Base-by-base conservation (phyloP, 2,329 filamentous ascomycete species). In the Sclerotinia glacialis region DNA sequence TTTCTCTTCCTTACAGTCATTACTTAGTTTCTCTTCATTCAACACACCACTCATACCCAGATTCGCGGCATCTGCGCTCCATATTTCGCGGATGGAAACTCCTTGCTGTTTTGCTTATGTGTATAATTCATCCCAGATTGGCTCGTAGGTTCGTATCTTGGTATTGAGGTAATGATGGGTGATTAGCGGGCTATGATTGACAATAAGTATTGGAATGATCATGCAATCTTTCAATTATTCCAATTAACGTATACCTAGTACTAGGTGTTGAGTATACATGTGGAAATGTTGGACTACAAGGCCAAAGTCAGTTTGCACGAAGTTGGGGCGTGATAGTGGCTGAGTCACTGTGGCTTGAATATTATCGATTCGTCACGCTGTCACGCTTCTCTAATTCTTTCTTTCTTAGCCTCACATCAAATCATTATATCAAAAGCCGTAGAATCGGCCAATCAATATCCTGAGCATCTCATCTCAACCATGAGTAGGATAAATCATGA, bases 11-110 rank as follows among this genome's bases (percentile, higher is more conserved):
- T 70, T 80, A 91, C 90, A 92, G 77, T 97, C 93, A 76, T 96
- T 91, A 67, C 93, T 93, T 1, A 96, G 79, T 16, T 83, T 81
- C 49, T 82, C 76, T 78, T 93, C 89, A 77, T 97, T 97, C 54
- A 95, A 75, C 12, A 90, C 80, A 53, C 89, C 86, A 75, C 91
- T 95, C 72, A 86, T 81, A 47, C 93, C 93, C 79, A 97, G 90
- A 76, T 92, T 89, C 46, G 91, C 87, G 16, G 89, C 86, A 79
- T 97, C 93, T 67, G 91, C 88, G 72, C 96, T 95, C n/a, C n/a
- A n/a, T n/a, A n/a, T n/a, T n/a, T n/a, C n/a, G n/a, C n/a, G 85
- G 72, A 97, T 91, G 0, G 83, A 82, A 72, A 94, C 85, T 26
- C 86, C 86, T 64, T 82, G 80, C 21, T 78, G 75, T 70, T 83